phyloP scores from a whole-genome alignment of 2,329 filamentous ascomycete species.

The Colletotrichum viniferum region DNA sequence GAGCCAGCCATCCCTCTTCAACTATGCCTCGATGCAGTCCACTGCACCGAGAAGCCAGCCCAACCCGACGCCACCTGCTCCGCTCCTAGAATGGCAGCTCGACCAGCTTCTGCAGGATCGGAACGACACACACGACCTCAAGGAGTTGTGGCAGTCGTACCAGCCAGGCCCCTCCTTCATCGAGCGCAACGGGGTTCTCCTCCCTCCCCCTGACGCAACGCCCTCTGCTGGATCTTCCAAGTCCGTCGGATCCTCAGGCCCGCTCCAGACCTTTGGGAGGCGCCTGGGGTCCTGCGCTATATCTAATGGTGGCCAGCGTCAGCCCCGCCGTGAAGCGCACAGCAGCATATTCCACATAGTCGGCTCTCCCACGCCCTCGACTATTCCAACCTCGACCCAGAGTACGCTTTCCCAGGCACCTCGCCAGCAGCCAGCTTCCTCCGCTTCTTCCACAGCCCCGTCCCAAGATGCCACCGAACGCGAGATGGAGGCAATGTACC shows the following conservation, averaged over 20 bases:
- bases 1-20: not conserved
- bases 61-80: not conserved
- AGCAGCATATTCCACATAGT: not conserved
- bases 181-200: not conserved
- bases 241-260: not conserved
- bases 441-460: rapidly evolving
- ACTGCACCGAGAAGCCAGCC: not conserved
- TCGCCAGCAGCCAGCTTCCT: not conserved
- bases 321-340: not conserved
- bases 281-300: not conserved
- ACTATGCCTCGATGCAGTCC: not conserved
- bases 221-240: not conserved
- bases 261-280: not conserved
- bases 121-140: not conserved
- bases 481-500: not conserved
- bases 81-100: not conserved
- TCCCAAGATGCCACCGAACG: not conserved
- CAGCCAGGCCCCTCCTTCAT: not conserved
- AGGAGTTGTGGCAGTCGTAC: not conserved
- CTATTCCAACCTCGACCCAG: not conserved
- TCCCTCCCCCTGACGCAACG: not conserved
- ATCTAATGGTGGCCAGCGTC: not conserved
- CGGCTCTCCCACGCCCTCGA: not conserved
- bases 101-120: not conserved
- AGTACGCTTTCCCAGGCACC: not conserved